Evolutionary conservation across 176 grass and related monocot genomes (phyloP).

Genomic region (Ensete ventricosum): DNA sequence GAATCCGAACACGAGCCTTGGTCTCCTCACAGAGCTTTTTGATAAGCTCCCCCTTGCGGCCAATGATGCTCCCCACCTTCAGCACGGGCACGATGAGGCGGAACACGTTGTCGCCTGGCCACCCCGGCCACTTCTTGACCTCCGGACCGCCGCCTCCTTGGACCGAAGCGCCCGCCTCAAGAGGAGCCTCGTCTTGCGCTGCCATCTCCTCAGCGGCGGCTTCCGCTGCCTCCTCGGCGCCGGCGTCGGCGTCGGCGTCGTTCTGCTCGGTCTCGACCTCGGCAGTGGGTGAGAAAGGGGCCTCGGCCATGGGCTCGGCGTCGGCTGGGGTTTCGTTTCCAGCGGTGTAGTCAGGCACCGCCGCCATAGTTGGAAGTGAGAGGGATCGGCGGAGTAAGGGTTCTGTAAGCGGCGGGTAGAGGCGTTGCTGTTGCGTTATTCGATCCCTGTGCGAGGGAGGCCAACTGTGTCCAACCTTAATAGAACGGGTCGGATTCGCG

Average conservation of each 20-base stretch:
- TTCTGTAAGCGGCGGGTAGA: neutral
- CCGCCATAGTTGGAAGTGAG: neutral
- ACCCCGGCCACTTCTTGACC: slow-evolving; percentile 81
- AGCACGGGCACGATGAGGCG: slow-evolving; percentile 69
- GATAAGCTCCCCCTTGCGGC: slow-evolving; percentile 84
- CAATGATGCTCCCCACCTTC: slow-evolving; percentile 91
- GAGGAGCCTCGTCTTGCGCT: neutral
- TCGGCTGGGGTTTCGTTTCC: too few relatives aligned
- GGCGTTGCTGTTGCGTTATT: too few relatives aligned
- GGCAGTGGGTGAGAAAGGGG: neutral
- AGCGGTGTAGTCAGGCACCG: neutral
- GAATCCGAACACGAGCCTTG: slow-evolving; percentile 68
- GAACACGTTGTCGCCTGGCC: slow-evolving; percentile 85
- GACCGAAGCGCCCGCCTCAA: slow-evolving; percentile 12
- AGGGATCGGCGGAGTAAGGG: neutral
- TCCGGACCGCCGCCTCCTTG: slow-evolving; percentile 15
- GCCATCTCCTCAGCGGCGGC: neutral
- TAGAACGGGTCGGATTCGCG: too few relatives aligned
- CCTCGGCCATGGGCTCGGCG: neutral
- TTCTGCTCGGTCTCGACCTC: slow-evolving; percentile 18
- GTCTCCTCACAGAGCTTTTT: slow-evolving; percentile 92
- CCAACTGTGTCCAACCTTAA: too few relatives aligned
- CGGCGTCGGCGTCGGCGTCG: slow-evolving; percentile 20
- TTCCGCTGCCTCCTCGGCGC: neutral
- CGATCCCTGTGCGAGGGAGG: too few relatives aligned